Percentiles rank a stretch among this genome's conserved stretches.
phyloP scores from a whole-genome alignment of 176 grass and related monocot species.

The Bonia amplexicaulis region DNA sequence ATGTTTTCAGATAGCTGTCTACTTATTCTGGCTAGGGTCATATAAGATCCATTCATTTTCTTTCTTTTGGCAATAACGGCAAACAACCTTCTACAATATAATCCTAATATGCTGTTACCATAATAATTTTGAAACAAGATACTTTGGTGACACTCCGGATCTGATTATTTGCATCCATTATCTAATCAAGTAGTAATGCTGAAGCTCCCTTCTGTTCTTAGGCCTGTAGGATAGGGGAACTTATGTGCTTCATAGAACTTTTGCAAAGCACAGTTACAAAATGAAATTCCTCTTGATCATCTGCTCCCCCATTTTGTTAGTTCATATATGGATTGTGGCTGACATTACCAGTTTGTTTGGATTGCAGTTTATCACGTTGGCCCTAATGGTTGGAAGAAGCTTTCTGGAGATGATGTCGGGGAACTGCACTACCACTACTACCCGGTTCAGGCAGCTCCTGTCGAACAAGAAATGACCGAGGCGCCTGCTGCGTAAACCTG shows the following conservation, averaged over 20 bases:
- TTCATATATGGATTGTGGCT: background rate
- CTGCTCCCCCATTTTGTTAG: background rate
- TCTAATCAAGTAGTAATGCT: background rate
- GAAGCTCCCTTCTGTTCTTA: background rate
- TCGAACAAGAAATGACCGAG: conserved; percentile 84
- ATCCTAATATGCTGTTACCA: background rate
- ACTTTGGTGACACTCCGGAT: background rate
- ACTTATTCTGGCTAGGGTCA: background rate
- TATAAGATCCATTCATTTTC: background rate
- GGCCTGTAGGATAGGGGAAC: background rate
- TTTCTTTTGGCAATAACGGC: background rate
- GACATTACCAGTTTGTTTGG: background rate
- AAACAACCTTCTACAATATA: background rate
- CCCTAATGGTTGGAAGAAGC: conserved; percentile 82
- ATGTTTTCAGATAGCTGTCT: background rate
- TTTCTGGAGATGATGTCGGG: conserved; percentile 86
- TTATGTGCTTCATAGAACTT: background rate
- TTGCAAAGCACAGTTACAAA: background rate
- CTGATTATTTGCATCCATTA: background rate
- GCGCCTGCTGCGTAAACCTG: conserved; percentile 46
- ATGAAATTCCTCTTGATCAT: background rate
- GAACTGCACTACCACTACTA: conserved; percentile 96
- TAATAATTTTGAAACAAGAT: background rate
- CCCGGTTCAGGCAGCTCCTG: conserved; percentile 42
- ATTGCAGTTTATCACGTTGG: conserved; percentile 83